Conservation (phyloP, 371 early-diverging fungal genomes). For the Rhizomucor miehei region DNA sequence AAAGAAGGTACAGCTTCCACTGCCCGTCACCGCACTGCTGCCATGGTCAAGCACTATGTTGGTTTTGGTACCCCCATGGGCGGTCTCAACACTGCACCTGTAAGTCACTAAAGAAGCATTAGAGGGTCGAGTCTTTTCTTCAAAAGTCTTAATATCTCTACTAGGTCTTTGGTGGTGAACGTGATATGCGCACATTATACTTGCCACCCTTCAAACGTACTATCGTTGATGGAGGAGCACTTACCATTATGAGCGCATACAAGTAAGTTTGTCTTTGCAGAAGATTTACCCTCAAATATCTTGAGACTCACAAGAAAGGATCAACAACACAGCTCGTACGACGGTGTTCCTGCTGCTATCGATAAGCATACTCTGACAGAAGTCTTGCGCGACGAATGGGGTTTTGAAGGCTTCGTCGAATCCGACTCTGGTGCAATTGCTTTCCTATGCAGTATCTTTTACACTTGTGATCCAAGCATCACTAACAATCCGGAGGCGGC, state of each 20-base stretch:
- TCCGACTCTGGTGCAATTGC: constrained; percentile 24
- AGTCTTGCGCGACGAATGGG: constrained; percentile 36
- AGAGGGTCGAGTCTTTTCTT: too few relatives aligned
- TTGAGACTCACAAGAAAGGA: too few relatives aligned
- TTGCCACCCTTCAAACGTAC: constrained; percentile 19
- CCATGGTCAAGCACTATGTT: constrained; percentile 22
- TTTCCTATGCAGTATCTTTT: constrained; percentile 11
- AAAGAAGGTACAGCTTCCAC: constrained; percentile 5
- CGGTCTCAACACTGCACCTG: constrained; percentile 18
- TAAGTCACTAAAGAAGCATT: too few relatives aligned
- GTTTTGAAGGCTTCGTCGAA: constrained; percentile 21
- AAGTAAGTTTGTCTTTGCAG: constrained; percentile 7
- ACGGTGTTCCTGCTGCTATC: constrained; percentile 16
- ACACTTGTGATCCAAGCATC: constrained; percentile 9
- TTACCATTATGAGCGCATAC: constrained; percentile 21
- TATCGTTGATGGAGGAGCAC: constrained; percentile 19
- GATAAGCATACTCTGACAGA: constrained; percentile 25
- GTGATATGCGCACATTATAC: constrained; percentile 20
- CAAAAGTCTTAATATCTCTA: not conserved
- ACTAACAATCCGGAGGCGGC: constrained; percentile 12
- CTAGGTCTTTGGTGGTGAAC: constrained; percentile 16
- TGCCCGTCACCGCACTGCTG: constrained; percentile 14
- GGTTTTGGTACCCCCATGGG: constrained; percentile 19
- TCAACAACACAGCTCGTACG: constrained; percentile 11
- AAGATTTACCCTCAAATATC: too few relatives aligned